Evolutionary conservation across 306 rosid genomes (phyloP).

Genomic region (Elaeagnus macrophylla): DNA sequence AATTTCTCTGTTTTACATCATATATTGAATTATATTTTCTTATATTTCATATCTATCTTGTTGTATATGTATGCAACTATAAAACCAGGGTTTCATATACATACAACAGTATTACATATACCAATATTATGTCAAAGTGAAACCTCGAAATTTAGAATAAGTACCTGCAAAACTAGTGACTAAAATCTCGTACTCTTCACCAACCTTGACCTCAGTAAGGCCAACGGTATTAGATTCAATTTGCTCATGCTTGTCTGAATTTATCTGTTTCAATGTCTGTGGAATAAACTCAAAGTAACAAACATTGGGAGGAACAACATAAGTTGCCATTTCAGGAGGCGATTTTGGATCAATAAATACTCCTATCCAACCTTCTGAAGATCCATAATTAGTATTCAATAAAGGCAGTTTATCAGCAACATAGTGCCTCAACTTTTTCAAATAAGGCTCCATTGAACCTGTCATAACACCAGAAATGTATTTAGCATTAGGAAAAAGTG

Average conservation of each 20-base stretch:
- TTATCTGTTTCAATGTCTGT: constrained; percentile 11
- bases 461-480: constrained; percentile 73
- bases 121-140: no score
- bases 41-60: no score
- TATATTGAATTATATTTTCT: no score
- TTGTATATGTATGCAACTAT: no score
- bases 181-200: constrained; percentile 55
- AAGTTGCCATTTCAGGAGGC: constrained; percentile 15
- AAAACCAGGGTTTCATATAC: no score
- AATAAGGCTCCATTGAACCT: constrained; percentile 74
- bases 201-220: constrained; percentile 51
- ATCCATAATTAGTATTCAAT: constrained; percentile 79
- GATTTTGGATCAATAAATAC: constrained; percentile 52
- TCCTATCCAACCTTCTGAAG: constrained; percentile 89
- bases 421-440: constrained; percentile 65
- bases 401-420: constrained; percentile 50
- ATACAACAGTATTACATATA: no score
- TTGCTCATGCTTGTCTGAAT: constrained; percentile 3
- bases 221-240: constrained; percentile 39
- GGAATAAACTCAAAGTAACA: constrained; percentile 82
- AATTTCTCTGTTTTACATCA: no score
- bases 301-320: constrained; percentile 6
- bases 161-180: constrained; percentile 67
- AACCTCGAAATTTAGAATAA: neutral
- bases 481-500: constrained; percentile 60